Base-by-base conservation (phyloP, 2,329 filamentous ascomycete genomes). In the Neoarthrinium moseri region DNA sequence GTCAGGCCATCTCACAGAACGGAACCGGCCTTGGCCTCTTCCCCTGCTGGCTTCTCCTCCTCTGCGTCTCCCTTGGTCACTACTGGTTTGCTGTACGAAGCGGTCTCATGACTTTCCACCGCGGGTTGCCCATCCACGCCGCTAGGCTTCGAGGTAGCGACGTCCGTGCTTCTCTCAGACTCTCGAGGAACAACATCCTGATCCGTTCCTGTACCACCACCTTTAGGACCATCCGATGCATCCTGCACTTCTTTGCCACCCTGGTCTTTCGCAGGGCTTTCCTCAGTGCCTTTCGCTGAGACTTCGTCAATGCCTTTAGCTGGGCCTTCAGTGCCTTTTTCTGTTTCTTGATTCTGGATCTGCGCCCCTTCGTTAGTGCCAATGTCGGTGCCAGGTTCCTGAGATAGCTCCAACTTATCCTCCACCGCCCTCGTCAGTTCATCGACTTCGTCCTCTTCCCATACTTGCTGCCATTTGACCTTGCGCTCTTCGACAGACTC, bases 381-480 rank as follows among this genome's bases (percentile, higher is more conserved):
- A 33, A 23, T 20, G 35, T 43, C 46, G 39, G 42, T 32, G 43
- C 22, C 43, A 3, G 33, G n/a, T 33, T 33, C 23, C 17, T 39
- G 43, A 35, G 49, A 46, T 42, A 53, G 48, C 40, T 52, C 54
- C 53, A 60, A 56, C 56, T 53, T 60, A 53, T 60, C 49, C 33
- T 59, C 62, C 22, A 69, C 56, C 39, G 58, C 56, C 21, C 62
- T 56, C 11, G 61, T 57, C 44, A 68, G 48, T 43, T 58, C 55
- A 13, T 53, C 61, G 3, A 78, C 62, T 55, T 78, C 73, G 17
- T 75, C 71, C 11, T 74, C 67, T 4, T 26, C 15, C 70, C 56
- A 40, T 23, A 35, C 43, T 21, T 53, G 49, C 5, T 61, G 60
- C 12, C 61, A 58, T 30, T 63, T 56, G 32, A 62, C 56, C 44